Evolutionary conservation across 2,329 filamentous ascomycete genomes (phyloP).

Genomic region (Aspergillus candidus): DNA sequence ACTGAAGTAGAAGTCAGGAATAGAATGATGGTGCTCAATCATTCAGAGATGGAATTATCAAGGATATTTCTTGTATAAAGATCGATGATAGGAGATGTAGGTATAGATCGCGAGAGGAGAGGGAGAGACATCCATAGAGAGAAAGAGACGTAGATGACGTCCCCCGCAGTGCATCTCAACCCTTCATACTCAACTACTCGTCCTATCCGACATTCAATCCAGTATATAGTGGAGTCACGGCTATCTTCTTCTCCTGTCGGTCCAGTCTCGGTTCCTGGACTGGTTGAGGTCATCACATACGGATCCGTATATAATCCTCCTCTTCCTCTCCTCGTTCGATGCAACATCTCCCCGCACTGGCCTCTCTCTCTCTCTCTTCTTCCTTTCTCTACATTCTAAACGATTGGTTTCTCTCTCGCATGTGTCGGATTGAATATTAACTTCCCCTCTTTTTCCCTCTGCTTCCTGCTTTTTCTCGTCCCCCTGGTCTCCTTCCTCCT

Average conservation of each 20-base stretch:
- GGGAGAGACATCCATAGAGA: too few relatives aligned
- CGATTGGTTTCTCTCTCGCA: conserved; percentile 4
- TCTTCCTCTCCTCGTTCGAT: background rate
- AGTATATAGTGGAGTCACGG: too few relatives aligned
- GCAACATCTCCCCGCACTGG: background rate
- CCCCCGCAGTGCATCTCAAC: background rate
- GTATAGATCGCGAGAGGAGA: background rate
- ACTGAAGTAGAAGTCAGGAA: background rate
- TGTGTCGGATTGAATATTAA: background rate
- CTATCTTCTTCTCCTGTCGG: too few relatives aligned
- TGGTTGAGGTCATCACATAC: background rate
- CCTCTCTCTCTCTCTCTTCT: too few relatives aligned
- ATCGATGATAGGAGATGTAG: too few relatives aligned
- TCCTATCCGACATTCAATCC: too few relatives aligned
- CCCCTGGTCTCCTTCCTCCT: background rate
- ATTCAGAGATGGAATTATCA: too few relatives aligned
- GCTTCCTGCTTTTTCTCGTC: conserved; percentile 11
- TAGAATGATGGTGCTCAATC: background rate
- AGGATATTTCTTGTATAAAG: too few relatives aligned
- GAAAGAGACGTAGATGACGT: background rate
- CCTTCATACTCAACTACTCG: too few relatives aligned
- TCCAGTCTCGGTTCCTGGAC: background rate
- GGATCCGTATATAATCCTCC: background rate
- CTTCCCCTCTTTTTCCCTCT: conserved; percentile 4
- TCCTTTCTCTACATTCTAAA: too few relatives aligned